phyloP scores from a whole-genome alignment of 2,329 filamentous ascomycete species.

The Phialophora chinensis region DNA sequence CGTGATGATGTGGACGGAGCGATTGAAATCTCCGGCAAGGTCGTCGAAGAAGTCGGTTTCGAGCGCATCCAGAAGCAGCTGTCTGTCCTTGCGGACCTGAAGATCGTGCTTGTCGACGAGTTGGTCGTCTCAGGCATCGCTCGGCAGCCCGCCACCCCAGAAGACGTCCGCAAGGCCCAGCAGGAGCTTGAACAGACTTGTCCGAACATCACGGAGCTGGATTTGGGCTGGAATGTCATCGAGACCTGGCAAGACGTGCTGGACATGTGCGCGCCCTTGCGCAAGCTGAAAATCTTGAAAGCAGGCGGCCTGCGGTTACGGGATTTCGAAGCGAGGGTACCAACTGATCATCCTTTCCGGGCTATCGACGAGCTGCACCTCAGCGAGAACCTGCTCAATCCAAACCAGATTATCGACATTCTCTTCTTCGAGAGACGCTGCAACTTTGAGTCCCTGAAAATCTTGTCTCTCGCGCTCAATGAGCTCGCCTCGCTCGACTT shows the following conservation, averaged over 20 bases:
- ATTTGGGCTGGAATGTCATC: constrained; percentile 84
- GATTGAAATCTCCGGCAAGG: constrained; percentile 74
- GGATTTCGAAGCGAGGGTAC: constrained; percentile 13
- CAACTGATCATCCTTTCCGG: constrained; percentile 44
- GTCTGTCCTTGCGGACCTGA: constrained; percentile 76
- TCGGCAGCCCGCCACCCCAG: constrained; percentile 22
- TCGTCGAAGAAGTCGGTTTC: constrained; percentile 92
- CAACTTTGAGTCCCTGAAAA: constrained; percentile 34
- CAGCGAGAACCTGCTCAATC: constrained; percentile 70
- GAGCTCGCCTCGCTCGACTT: constrained; percentile 29
- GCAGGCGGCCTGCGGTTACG: constrained; percentile 48
- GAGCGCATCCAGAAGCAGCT: constrained; percentile 86
- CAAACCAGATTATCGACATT: constrained; percentile 64
- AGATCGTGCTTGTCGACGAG: constrained; percentile 81
- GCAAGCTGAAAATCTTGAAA: constrained; percentile 68
- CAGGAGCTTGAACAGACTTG: constrained; percentile 62
- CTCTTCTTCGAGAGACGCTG: constrained; percentile 19
- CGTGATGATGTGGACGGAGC: constrained; percentile 10
- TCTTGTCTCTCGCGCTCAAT: constrained; percentile 33
- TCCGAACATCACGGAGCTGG: constrained; percentile 72
- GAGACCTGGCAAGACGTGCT: constrained; percentile 69
- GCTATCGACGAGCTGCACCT: constrained; percentile 63
- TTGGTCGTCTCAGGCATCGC: constrained; percentile 61
- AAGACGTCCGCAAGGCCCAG: constrained; percentile 43
- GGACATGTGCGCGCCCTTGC: constrained; percentile 72